Base-by-base conservation (phyloP, 2,329 filamentous ascomycete species). In the Penicillium crustosum region DNA sequence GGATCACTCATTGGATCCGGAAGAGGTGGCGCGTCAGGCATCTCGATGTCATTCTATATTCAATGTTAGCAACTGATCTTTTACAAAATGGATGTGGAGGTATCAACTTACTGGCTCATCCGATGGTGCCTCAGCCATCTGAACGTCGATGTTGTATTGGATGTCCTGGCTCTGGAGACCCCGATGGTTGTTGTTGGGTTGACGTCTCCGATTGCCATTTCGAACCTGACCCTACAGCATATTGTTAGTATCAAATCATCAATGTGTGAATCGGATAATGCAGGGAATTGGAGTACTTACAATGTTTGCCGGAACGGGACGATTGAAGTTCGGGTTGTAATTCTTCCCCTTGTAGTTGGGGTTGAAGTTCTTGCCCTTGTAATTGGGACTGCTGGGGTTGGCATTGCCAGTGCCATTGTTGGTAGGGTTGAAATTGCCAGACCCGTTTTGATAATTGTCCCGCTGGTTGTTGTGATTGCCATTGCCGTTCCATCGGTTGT, bases 21-120 rank as follows among this genome's bases (percentile, higher is more conserved):
- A 17, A 27, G 35, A 55, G 56, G 53, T 19, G 62, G 62, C 12
- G 62, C 64, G 23, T 66, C 64, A 0, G 55, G 45, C 64, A 66
- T 66, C n/a, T 63, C 64, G 19, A 53, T 48, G 2, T 57, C 55
- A 13, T 29, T 53, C 50, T 53, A 21, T 19, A 53, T 27, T 36
- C 39, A 53, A 36, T 27, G 50, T 53, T 36, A 53, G 41, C 7
- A 29, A 45, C 23, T 17, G 17, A 15, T 27, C 15, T 47, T n/a
- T 15, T 19, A 17, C 15, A 36, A 36, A 25, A 36, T 35, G 9
- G 33, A 33, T 3, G 7, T 15, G 36, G 19, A 12, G 15, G 6
- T 12, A 42, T 52, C 19, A 6, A 27, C 53, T 29, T 57, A 48
- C 41, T 55, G 49, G 49, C 10, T 57, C 54, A 25, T 45, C 33